Evolutionary conservation across 805 yeast genomes (phyloP), one percentile per base, ranked within the genome.

Genomic region (Ogataea angusta): DNA sequence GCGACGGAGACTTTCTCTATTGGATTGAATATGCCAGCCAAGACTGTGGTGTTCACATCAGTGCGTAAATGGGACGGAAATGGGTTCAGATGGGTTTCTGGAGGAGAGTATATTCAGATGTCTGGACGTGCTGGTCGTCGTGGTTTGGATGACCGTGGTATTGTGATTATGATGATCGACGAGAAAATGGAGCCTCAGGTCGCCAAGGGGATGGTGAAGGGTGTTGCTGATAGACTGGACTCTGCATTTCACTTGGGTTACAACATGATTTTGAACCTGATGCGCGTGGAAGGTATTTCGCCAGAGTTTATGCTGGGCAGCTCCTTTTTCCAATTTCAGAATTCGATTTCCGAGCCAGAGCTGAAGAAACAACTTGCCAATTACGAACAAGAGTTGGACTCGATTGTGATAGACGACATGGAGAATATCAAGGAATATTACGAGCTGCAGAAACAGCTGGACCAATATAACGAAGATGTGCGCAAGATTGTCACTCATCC

Each of bases 71-170:
- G 97, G 95, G 99, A 93, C 68, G 99, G 99, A 54, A 80, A 78
- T 48, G 95, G 91, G 14, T 89, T 91, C 73, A 81, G 99, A 67
- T 93, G 99, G 99, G 97, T 93, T 23, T 86, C 96, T 42, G 99
- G 99, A 45, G 99, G 99, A 70, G 99, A 93, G 68, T 93, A 93
- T 66, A 93, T 93, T 59, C 99, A 93, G 69, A 93, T 93, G 99
- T 87, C 96, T 32, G 99, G 99, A 51, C 82, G 99, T 66, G 99
- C 99, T 16, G 99, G 99, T 54, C 90, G 99, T 73, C 86, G 99
- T 75, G 99, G 99, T 59, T 76, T 93, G 54, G 99, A 93, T 74
- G 99, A 93, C 63, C 84, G 99, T 63, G 99, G 99, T 68, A 89
- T 93, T 64, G 99, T 93, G 36, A 93, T 93, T 52, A 86, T 93